A percentile compares a stretch with the other conserved stretches of the same genome.
phyloP scores from a whole-genome alignment of 2,329 filamentous ascomycete genomes.

The Neoascochyta sp. region DNA sequence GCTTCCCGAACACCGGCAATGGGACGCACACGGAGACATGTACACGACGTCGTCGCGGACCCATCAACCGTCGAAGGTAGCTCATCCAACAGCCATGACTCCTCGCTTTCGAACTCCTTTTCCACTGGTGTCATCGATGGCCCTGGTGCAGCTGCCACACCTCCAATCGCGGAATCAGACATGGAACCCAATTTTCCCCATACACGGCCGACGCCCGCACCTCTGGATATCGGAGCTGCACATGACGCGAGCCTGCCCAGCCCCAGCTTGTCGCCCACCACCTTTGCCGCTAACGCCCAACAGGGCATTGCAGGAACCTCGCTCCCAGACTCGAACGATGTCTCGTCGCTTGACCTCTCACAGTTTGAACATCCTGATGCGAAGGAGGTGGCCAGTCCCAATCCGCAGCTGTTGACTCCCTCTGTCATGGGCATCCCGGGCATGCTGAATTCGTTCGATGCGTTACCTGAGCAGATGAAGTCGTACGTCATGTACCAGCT shows the following conservation, averaged over 20 bases:
- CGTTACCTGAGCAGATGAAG: slow-evolving; percentile 87
- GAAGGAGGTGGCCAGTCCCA: slow-evolving; percentile 15
- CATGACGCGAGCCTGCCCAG: slow-evolving; percentile 93
- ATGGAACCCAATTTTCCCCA: slow-evolving; percentile 55
- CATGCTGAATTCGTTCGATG: slow-evolving; percentile 86
- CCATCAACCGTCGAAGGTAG: slow-evolving; percentile 17
- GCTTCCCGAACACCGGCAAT: slow-evolving; percentile 20
- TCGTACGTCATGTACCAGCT: slow-evolving; percentile 97
- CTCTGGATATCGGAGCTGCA: slow-evolving; percentile 66
- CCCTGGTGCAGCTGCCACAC: slow-evolving; percentile 64
- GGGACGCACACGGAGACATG: slow-evolving; percentile 19
- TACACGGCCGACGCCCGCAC: slow-evolving; percentile 36
- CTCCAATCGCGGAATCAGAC: slow-evolving; percentile 71
- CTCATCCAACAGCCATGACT: slow-evolving; percentile 11
- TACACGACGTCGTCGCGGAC: slow-evolving; percentile 23
- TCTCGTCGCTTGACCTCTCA: slow-evolving; percentile 35
- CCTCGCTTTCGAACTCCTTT: slow-evolving; percentile 20
- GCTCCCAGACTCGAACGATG: slow-evolving; percentile 35
- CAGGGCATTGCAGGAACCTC: slow-evolving; percentile 31
- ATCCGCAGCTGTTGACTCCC: slow-evolving; percentile 38
- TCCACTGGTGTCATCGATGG: slow-evolving; percentile 29
- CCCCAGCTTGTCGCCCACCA: slow-evolving; percentile 85
- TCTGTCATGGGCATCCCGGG: slow-evolving; percentile 71
- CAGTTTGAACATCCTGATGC: slow-evolving; percentile 20
- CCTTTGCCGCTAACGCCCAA: slow-evolving; percentile 65